Conservation (phyloP, 495 filamentous ascomycete genomes). For the Talaromyces trachyspermus region DNA sequence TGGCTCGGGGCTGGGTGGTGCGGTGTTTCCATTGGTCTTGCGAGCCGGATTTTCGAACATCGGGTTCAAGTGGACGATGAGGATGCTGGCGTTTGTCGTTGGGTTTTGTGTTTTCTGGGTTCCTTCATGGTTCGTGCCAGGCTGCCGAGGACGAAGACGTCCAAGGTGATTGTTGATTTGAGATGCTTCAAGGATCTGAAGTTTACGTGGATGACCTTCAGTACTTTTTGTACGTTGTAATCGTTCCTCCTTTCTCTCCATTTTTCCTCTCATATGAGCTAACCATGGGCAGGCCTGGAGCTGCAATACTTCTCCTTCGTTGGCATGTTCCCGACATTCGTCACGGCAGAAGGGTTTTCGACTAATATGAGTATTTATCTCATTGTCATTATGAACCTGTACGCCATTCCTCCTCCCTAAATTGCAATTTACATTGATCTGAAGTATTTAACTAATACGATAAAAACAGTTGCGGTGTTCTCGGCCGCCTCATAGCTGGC, state of each 20-base stretch:
- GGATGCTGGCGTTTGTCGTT: conserved; percentile 52
- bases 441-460: neutral
- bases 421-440: too few relatives aligned
- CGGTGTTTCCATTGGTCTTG: conserved; percentile 54
- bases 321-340: conserved; percentile 45
- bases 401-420: neutral
- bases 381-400: conserved; percentile 29
- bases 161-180: conserved; percentile 43
- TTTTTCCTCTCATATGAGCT: conserved; percentile 35
- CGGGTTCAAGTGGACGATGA: conserved; percentile 55
- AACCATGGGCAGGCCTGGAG: conserved; percentile 32
- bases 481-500: conserved; percentile 66
- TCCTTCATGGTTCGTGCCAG: conserved; percentile 31
- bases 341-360: conserved; percentile 32
- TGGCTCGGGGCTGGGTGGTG: conserved; percentile 43
- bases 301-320: conserved; percentile 45
- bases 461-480: conserved; percentile 19
- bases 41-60: conserved; percentile 41
- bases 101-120: conserved; percentile 40
- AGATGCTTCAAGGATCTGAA: conserved; percentile 46
- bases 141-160: conserved; percentile 20
- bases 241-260: too few relatives aligned
- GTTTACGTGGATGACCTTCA: conserved; percentile 31
- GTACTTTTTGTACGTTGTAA: conserved; percentile 31
- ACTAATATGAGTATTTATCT: conserved; percentile 26